A percentile compares a stretch with the other conserved stretches of the same genome.
These are phyloP conservation scores for Actinomortierella wolfii DNA, from an alignment of 371 early-diverging fungal genomes.

Conservation along the genomic window DNA sequence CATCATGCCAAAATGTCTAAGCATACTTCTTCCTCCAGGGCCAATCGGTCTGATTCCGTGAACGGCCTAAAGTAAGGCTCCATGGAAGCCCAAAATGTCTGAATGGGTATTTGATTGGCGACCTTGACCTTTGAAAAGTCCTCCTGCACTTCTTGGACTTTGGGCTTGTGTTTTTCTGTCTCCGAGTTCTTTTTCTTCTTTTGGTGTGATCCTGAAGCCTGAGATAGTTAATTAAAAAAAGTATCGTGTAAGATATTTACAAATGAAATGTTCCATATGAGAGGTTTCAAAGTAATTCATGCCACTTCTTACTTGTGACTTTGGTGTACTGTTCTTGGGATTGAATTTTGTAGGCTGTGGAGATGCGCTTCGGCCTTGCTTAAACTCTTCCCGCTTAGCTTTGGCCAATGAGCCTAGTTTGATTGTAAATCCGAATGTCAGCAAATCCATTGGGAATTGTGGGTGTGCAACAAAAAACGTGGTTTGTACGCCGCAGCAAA, in stretches of 20 bases:
- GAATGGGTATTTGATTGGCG: conserved; percentile 81
- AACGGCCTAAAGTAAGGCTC: conserved; percentile 86
- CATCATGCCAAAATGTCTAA: not conserved
- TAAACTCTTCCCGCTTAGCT: not conserved
- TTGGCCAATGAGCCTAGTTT: conserved; percentile 9
- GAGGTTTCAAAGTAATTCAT: no score
- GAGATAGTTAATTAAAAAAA: no score
- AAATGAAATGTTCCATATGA: no score
- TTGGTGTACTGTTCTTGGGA: conserved; percentile 23
- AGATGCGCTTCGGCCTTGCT: conserved; percentile 29
- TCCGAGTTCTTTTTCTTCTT: conserved; percentile 43
- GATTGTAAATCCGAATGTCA: no score
- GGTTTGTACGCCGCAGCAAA: not conserved
- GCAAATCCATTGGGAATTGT: no score
- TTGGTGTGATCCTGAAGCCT: conserved; percentile 21
- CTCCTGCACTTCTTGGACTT: conserved; percentile 48
- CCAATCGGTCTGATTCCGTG: conserved; percentile 77
- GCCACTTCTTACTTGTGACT: conserved; percentile 34
- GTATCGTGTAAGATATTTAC: no score
- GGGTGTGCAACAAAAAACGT: no score
- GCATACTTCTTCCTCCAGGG: conserved; percentile 59
- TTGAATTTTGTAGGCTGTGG: conserved; percentile 32
- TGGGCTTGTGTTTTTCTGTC: conserved; percentile 41
- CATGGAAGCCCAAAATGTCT: conserved; percentile 78
- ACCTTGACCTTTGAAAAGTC: conserved; percentile 74